Conservation (phyloP, 352 stramenopile species). For the Proteromonas lacertae region DNA sequence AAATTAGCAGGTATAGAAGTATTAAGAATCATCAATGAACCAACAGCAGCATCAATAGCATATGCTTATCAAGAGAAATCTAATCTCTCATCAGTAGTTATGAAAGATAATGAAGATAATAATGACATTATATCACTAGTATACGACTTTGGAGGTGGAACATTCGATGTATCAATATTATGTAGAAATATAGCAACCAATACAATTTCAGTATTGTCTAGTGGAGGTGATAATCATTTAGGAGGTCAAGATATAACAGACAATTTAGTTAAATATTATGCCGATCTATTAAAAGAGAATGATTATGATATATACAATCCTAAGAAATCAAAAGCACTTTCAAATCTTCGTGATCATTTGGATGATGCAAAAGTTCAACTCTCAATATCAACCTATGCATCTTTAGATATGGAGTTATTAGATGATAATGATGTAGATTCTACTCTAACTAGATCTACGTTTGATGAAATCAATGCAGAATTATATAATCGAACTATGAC, state of each 20-base stretch:
- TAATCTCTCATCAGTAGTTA: no score
- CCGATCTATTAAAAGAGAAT: no score
- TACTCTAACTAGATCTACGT: constrained; percentile 12
- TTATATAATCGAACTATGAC: constrained; percentile 36
- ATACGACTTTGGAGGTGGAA: constrained; percentile 27
- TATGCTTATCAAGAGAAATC: no score
- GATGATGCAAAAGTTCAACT: constrained; percentile 17
- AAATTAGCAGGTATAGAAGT: constrained; percentile 10
- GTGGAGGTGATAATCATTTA: constrained; percentile 22
- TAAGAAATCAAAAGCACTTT: constrained; percentile 8
- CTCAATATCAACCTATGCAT: constrained; percentile 9
- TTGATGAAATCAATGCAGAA: constrained; percentile 13
- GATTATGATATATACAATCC: no score
- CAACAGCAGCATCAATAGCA: constrained; percentile 12
- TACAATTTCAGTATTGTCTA: constrained; percentile 22
- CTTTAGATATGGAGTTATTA: constrained; percentile 18
- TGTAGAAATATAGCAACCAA: constrained; percentile 16
- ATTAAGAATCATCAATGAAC: constrained; percentile 14
- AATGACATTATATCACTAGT: constrained; percentile 15
- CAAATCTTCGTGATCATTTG: constrained; percentile 11
- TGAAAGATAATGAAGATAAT: background rate
- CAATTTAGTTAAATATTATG: constrained; percentile 20
- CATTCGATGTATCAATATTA: constrained; percentile 24
- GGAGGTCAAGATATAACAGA: constrained; percentile 29
- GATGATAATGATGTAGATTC: constrained; percentile 15